Evolutionary conservation across 2,329 filamentous ascomycete species (phyloP), one percentile per base, ranked within the genome.

Genomic region (Gnomoniopsis sp.): DNA sequence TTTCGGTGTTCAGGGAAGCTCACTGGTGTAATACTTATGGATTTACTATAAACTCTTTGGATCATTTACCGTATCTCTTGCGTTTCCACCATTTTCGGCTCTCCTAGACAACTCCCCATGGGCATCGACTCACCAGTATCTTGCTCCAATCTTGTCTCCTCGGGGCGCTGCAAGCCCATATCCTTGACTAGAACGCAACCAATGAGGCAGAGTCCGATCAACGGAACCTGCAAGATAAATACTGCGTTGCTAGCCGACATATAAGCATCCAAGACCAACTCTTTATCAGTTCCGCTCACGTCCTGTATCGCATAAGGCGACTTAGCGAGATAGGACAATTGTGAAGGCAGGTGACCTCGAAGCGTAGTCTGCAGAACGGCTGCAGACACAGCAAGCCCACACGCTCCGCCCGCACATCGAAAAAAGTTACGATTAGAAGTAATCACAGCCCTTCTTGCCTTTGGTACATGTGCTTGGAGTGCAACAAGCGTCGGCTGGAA

Each of bases 381-480:
- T 17, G 49, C 49, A 19, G 49, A 51, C n/a, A 51, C 49, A 33
- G 83, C 83, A 0, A 88, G 75, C 0, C 85, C 84, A 14, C 79
- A 75, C 1, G 83, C 75, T 23, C 83, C 85, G 14, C 85, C 85
- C 3, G 83, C 72, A 49, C 79, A 81, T 8, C 85, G 79, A 60
- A 86, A 76, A 67, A 88, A 87, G 64, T 88, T 88, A 1, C 85
- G 76, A 55, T 81, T 79, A 2, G 82, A 83, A 26, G 86, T 87
- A 22, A 86, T 79, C 1, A 88, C 81, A 1, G 85, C 85, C 22
- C 85, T 77, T 49, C 86, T 79, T 0, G 77, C 71, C 66, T 83
- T 84, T 1, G 75, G 73, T 30, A 76, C 79, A 66, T 86, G 82
- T 0, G 82, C 81, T 66, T 86, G 83, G 17, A 83, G 67, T 1